phyloP scores from a whole-genome alignment of 2,329 filamentous ascomycete genomes.

The Aspergillus alliaceus region DNA sequence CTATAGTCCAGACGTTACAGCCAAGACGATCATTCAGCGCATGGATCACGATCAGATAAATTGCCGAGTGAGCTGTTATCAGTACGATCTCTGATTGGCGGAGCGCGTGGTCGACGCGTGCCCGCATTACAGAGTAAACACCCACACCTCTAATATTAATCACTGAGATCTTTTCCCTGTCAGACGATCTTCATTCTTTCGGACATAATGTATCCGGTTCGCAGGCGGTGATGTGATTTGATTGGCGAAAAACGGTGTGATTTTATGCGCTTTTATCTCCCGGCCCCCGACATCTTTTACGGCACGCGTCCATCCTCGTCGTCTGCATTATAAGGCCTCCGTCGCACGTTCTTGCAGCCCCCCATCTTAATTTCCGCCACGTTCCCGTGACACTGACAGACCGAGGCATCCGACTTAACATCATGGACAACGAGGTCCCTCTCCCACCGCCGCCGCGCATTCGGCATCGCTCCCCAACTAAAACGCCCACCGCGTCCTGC shows the following conservation, averaged over 20 bases:
- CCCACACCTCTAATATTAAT: not conserved
- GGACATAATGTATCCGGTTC: slow-evolving; percentile 13
- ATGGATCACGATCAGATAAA: not conserved
- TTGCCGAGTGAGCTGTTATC: slow-evolving; percentile 1
- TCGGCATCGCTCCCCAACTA: slow-evolving; percentile 34
- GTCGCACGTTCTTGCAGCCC: not conserved
- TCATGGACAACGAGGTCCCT: slow-evolving; percentile 41
- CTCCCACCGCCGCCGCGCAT: slow-evolving; percentile 39
- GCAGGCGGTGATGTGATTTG: slow-evolving; percentile 16
- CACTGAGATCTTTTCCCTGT: not conserved
- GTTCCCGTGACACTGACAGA: not conserved
- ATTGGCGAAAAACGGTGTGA: not conserved
- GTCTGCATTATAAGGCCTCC: not conserved
- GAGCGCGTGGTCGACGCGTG: slow-evolving; percentile 9
- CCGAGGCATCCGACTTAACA: not conserved
- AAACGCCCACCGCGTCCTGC: slow-evolving; percentile 12
- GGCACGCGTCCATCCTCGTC: not conserved
- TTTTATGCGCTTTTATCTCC: not conserved
- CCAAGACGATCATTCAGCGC: too few relatives aligned
- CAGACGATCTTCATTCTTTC: slow-evolving; percentile 14
- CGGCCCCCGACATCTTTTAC: not conserved
- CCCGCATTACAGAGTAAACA: not conserved
- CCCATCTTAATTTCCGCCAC: not conserved
- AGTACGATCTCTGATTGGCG: slow-evolving; percentile 9
- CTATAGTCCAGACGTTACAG: too few relatives aligned